These are phyloP conservation scores for Boechera stricta DNA, from an alignment of 345 rosid species.

Conservation along the genomic window DNA sequence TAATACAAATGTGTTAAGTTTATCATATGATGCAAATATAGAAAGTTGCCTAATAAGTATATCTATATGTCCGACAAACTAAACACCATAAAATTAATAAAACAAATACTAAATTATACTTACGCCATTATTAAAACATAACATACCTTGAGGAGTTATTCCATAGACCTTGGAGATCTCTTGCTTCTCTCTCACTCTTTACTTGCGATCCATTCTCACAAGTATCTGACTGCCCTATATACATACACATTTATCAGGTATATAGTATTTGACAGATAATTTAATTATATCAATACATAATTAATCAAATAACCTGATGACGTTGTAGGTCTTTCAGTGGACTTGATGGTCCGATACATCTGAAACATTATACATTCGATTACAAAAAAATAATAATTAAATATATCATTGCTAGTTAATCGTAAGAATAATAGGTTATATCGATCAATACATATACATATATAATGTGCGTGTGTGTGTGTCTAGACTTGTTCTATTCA, in stretches of 20 bases:
- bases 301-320: conserved; percentile 45
- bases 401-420: not conserved
- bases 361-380: conserved; percentile 36
- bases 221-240: conserved; percentile 70
- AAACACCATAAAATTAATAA: conserved; percentile 15
- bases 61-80: conserved; percentile 8
- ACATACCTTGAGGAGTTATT: conserved; percentile 47
- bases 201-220: conserved; percentile 81
- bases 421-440: conserved; percentile 21
- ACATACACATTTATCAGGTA: conserved; percentile 8
- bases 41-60: conserved; percentile 32
- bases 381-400: conserved; percentile 5
- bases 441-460: not conserved
- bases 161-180: conserved; percentile 40
- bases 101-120: conserved; percentile 1
- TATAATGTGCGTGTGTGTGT: not conserved
- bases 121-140: conserved; percentile 24
- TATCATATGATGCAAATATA: conserved; percentile 21
- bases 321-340: conserved; percentile 45
- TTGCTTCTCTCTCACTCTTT: conserved; percentile 30
- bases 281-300: not conserved
- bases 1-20: conserved; percentile 3
- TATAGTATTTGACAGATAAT: not conserved
- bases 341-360: conserved; percentile 51
- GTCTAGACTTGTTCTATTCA: conserved; percentile 31